Percentiles rank a stretch among this genome's conserved stretches.
Evolutionary conservation across 2,329 filamentous ascomycete genomes (phyloP).

Genomic region (Thielaviopsis cerberus): DNA sequence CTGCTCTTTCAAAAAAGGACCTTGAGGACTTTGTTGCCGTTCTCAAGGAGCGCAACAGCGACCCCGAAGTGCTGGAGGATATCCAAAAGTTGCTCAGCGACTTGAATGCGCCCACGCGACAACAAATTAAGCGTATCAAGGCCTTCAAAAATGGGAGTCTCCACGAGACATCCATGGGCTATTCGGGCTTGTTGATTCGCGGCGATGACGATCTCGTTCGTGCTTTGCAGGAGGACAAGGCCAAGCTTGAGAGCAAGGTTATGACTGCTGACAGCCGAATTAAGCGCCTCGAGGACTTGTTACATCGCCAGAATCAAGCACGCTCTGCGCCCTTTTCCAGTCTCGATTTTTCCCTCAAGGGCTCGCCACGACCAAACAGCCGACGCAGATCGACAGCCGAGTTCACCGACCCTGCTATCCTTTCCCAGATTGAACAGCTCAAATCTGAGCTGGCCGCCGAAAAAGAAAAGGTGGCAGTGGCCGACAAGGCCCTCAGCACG

Average conservation of each 20-base stretch:
- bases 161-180: constrained; percentile 74
- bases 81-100: constrained; percentile 61
- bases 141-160: constrained; percentile 94
- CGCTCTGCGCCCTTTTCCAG: constrained; percentile 31
- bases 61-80: constrained; percentile 49
- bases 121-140: constrained; percentile 71
- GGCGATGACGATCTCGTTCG: constrained; percentile 70
- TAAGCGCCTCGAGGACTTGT: constrained; percentile 72
- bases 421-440: constrained; percentile 26
- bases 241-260: constrained; percentile 51
- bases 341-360: constrained; percentile 13
- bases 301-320: constrained; percentile 61
- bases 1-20: constrained; percentile 54
- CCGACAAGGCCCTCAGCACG: constrained; percentile 52
- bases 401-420: background rate
- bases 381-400: constrained; percentile 21
- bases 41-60: constrained; percentile 45
- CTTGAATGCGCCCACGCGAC: constrained; percentile 62
- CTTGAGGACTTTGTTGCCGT: constrained; percentile 53
- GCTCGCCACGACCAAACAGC: constrained; percentile 26
- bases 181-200: constrained; percentile 65
- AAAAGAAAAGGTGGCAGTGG: constrained; percentile 43
- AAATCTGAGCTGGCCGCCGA: constrained; percentile 64
- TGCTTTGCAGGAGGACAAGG: constrained; percentile 68
- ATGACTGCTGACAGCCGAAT: constrained; percentile 79